Evolutionary conservation across 306 rosid genomes (phyloP), one percentile per base, ranked within the genome.

Genomic region (Cucurbita pepo): DNA sequence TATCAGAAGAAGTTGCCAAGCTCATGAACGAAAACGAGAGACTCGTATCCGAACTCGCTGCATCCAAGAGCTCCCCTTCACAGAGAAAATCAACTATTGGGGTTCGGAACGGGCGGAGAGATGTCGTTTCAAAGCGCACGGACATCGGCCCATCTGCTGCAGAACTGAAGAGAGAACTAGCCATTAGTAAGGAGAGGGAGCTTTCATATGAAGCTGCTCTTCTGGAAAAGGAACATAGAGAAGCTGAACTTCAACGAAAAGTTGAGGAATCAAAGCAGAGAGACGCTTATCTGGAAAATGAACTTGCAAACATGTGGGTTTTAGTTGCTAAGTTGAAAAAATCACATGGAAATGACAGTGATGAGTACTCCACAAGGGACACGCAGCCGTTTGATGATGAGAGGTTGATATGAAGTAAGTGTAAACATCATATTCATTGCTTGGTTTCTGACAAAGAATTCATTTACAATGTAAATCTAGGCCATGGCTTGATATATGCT

Each of bases 271-370:
- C 96, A 53, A 95, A 89, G 84, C 95, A 95, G 73, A 86, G 92
- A 74, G 99, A 95, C 81, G 96, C 95, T 19, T 91, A 87, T 67
- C 79, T 95, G 69, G 99, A 95, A 86, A 91, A 95, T 73, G 99
- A 95, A 80, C 96, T 95, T 13, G 97, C 97, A 65, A 91, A 89
- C 82, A 95, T 95, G 99, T 95, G 99, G 99, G 90, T 95, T 83
- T 92, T 91, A 53, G 99, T 95, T 78, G 95, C 99, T 16, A 95
- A 89, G 81, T 78, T 95, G 50, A 95, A 95, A 79, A 94, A 86
- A 76, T 81, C 90, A 30, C 87, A 86, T 7, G 95, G 96, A 77
- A 73, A 84, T 16, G 99, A 88, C 75, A 83, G 80, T 50, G 95
- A 88, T 71, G 91, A 81, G 16, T 71, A 74, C 79, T 87, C 89